These are phyloP conservation scores for Phytopythium aichiense DNA, from an alignment of 352 stramenopile species.

Conservation along the genomic window DNA sequence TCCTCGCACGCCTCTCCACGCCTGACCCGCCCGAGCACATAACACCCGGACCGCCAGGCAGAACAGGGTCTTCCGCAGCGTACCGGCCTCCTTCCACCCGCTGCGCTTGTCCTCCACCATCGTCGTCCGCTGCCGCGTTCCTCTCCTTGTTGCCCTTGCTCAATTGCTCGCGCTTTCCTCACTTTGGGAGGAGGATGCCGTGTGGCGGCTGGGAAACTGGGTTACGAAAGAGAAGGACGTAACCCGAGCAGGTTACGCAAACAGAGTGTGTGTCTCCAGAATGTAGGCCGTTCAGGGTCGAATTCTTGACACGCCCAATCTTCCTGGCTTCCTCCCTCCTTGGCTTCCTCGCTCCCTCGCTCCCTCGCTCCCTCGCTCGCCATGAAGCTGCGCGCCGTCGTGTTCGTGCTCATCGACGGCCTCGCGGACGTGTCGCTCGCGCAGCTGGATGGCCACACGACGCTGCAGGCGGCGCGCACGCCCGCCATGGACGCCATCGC, in stretches of 20 bases:
- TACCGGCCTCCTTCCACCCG: slow-evolving; percentile 30
- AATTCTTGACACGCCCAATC: too few relatives aligned
- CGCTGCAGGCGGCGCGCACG: slow-evolving; percentile 62
- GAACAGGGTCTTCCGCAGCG: background rate
- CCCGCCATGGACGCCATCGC: slow-evolving; percentile 85
- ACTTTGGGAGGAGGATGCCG: too few relatives aligned
- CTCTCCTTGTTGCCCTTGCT: too few relatives aligned
- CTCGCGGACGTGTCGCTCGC: slow-evolving; percentile 72
- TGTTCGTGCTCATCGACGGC: slow-evolving; percentile 88
- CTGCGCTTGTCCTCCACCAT: slow-evolving; percentile 51
- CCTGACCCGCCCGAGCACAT: too few relatives aligned
- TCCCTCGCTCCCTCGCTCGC: background rate
- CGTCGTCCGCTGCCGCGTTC: background rate
- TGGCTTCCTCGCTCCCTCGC: background rate
- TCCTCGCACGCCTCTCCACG: background rate
- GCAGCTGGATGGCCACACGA: slow-evolving; percentile 48
- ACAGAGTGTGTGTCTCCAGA: too few relatives aligned
- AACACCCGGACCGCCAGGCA: background rate
- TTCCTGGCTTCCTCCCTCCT: too few relatives aligned
- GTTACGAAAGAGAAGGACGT: too few relatives aligned
- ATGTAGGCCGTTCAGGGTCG: too few relatives aligned
- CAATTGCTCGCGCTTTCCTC: too few relatives aligned
- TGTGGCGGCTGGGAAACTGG: too few relatives aligned
- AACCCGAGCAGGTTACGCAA: too few relatives aligned
- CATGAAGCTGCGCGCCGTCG: slow-evolving; percentile 50